Evolutionary conservation across 495 filamentous ascomycete species (phyloP).

Genomic region (Penicillium angulare): DNA sequence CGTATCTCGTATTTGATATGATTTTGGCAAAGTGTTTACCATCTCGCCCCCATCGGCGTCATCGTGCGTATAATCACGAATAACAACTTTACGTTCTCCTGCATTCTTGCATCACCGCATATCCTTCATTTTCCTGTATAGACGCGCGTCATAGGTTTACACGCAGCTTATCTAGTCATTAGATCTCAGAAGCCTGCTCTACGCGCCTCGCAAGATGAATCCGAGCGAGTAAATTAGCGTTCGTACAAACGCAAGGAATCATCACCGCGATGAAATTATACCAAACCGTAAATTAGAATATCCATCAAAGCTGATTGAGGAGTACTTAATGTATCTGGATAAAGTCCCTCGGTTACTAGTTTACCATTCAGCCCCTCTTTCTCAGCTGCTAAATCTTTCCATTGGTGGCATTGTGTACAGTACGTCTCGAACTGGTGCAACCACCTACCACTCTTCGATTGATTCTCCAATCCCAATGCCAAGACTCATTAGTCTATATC

Average conservation of each 20-base stretch:
- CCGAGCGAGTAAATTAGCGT: slow-evolving; percentile 45
- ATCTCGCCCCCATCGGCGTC: slow-evolving; percentile 29
- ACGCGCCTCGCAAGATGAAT: slow-evolving; percentile 52
- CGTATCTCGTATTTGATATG: not conserved
- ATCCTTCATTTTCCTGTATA: slow-evolving; percentile 56
- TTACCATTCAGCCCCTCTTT: too few species aligned
- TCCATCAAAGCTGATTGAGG: too few species aligned
- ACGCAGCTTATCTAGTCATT: slow-evolving; percentile 46
- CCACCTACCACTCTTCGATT: too few species aligned
- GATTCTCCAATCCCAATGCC: slow-evolving; percentile 62
- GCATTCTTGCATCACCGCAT: too few species aligned
- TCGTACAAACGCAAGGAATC: slow-evolving; percentile 55
- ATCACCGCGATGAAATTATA: too few species aligned
- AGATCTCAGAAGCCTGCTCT: slow-evolving; percentile 34
- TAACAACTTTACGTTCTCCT: slow-evolving; percentile 57
- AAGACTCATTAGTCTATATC: too few species aligned
- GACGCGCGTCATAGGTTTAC: slow-evolving; percentile 54
- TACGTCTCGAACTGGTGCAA: too few species aligned
- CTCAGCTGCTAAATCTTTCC: too few species aligned
- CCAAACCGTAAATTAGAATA: too few species aligned
- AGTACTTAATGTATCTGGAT: too few species aligned
- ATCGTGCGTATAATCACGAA: slow-evolving; percentile 42
- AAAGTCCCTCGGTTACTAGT: too few species aligned
- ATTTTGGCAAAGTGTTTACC: slow-evolving; percentile 18
- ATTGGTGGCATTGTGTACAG: too few species aligned